phyloP scores from a whole-genome alignment of 257 asterid genomes.

The Pogostemon cablin region DNA sequence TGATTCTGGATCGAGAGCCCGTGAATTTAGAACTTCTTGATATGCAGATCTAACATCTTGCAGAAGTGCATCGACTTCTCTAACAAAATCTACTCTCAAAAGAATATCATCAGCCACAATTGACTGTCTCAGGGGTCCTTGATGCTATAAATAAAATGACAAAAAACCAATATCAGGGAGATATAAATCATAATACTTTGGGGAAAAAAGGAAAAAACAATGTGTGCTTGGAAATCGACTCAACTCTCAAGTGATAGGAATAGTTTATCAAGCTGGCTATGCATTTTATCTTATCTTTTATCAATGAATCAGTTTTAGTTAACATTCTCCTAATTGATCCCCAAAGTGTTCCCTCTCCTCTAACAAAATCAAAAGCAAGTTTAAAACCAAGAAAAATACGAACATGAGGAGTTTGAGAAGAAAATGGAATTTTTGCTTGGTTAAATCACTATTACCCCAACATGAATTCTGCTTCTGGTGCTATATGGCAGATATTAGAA shows the following conservation, averaged over 20 bases:
- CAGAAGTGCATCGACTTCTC: conserved; percentile 77
- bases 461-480: too few species aligned
- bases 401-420: not conserved
- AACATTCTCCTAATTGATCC: not conserved
- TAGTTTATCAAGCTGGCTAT: not conserved
- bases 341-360: not conserved
- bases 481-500: not conserved
- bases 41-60: conserved; percentile 69
- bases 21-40: conserved; percentile 42
- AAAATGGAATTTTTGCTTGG: not conserved
- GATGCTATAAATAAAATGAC: conserved; percentile 51
- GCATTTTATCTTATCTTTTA: not conserved
- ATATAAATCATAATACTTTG: not conserved
- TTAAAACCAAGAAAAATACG: too few species aligned
- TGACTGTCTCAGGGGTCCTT: conserved; percentile 77
- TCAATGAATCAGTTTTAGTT: not conserved
- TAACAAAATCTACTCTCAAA: conserved; percentile 79
- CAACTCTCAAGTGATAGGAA: too few species aligned
- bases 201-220: too few species aligned
- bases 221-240: too few species aligned
- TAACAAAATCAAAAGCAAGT: not conserved
- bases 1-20: conserved; percentile 73
- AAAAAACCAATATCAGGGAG: conserved; percentile 11
- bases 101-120: conserved; percentile 71
- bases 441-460: not conserved